Conservation (phyloP, 129 eudicot genomes). For the Saposhnikovia divaricata region DNA sequence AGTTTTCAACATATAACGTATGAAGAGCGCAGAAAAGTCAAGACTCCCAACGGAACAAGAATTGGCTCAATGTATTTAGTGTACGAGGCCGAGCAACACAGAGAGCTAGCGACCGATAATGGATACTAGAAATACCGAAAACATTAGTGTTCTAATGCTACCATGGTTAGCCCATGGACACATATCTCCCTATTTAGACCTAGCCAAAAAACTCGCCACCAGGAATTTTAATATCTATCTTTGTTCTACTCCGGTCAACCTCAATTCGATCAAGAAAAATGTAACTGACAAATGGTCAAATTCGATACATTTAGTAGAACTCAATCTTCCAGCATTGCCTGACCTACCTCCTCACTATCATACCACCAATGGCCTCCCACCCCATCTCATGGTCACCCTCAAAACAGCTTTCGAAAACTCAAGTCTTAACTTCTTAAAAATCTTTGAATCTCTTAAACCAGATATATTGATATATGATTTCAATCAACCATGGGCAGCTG, state of each 20-base stretch:
- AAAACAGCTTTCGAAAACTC: not conserved
- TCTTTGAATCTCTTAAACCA: not conserved
- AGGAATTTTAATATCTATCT: not conserved
- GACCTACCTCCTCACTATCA: not conserved
- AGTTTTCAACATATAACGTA: not conserved
- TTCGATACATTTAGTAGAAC: not conserved
- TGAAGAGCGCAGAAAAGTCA: not conserved
- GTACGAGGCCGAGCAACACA: not conserved
- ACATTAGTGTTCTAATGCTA: not conserved
- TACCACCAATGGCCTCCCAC: constrained; percentile 2
- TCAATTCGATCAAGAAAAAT: not conserved
- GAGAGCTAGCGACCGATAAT: not conserved
- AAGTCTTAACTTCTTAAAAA: not conserved
- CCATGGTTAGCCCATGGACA: constrained; percentile 1
- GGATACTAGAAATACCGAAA: not conserved
- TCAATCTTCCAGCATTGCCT: not conserved
- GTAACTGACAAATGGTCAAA: not conserved
- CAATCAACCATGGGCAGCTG: not conserved
- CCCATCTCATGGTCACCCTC: not conserved
- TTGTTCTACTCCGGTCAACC: not conserved
- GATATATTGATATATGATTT: not conserved
- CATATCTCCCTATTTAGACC: not conserved
- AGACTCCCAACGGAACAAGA: too few relatives aligned
- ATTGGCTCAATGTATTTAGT: not conserved
- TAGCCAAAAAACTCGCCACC: not conserved